Evolutionary conservation across 331 rosid genomes (phyloP).

Genomic region (Acacia concinna): DNA sequence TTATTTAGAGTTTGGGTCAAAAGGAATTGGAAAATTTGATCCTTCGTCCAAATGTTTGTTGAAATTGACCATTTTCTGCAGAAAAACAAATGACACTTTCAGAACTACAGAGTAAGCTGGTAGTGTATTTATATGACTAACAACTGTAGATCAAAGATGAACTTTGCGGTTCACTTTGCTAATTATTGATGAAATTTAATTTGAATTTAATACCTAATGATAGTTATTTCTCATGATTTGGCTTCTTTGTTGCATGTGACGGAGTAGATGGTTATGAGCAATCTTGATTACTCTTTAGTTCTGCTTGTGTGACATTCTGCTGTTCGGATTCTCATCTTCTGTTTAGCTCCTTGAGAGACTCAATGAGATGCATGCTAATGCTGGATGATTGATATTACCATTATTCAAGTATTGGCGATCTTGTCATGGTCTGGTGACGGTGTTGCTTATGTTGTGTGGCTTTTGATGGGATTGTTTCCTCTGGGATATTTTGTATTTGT

Average conservation of each 20-base stretch:
- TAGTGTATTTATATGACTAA: slow-evolving; percentile 6
- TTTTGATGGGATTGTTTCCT: slow-evolving; percentile 28
- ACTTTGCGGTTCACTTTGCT: slow-evolving; percentile 16
- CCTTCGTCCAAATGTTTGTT: slow-evolving; percentile 13
- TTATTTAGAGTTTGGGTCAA: neutral
- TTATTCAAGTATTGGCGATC: slow-evolving; percentile 35
- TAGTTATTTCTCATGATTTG: slow-evolving; percentile 32
- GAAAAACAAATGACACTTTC: slow-evolving; percentile 25
- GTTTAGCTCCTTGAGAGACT: slow-evolving; percentile 40
- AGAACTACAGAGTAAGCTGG: slow-evolving; percentile 24
- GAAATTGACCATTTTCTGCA: slow-evolving; percentile 27
- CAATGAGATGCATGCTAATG: slow-evolving; percentile 33
- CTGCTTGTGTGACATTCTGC: slow-evolving; percentile 33
- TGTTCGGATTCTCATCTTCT: slow-evolving; percentile 41
- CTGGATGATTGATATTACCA: slow-evolving; percentile 41
- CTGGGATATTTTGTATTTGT: slow-evolving; percentile 25
- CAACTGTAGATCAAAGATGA: slow-evolving; percentile 33
- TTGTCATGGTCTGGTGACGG: slow-evolving; percentile 32
- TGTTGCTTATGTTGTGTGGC: slow-evolving; percentile 35
- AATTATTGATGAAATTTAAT: slow-evolving; percentile 28
- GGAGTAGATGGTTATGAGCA: slow-evolving; percentile 41
- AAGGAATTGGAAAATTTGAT: neutral
- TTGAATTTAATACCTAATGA: slow-evolving; percentile 27
- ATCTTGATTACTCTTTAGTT: slow-evolving; percentile 29
- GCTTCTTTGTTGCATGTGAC: slow-evolving; percentile 33